Conservation (phyloP, 2,329 filamentous ascomycete genomes). For the Cladosporium sp. region DNA sequence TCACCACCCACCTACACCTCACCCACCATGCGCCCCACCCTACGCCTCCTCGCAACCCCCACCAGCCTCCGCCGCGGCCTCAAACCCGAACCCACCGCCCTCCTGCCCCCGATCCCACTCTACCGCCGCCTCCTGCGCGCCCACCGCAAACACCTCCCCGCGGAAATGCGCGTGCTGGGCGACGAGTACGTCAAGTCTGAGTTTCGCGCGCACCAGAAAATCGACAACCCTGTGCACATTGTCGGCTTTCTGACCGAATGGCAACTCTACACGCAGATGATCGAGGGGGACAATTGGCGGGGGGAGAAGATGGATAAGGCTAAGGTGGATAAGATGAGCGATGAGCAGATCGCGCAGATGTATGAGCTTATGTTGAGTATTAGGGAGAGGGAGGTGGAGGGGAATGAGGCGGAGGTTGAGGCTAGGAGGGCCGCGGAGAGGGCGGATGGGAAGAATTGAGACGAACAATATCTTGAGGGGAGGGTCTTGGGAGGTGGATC, state of each 20-base stretch:
- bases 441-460: slow-evolving; percentile 3
- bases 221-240: slow-evolving; percentile 90
- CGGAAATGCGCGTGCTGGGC: slow-evolving; percentile 73
- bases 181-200: slow-evolving; percentile 93
- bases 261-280: slow-evolving; percentile 89
- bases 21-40: slow-evolving; percentile 22
- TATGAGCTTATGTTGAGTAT: slow-evolving; percentile 93
- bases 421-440: slow-evolving; percentile 7
- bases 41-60: slow-evolving; percentile 30
- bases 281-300: slow-evolving; percentile 83
- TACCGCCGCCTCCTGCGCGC: slow-evolving; percentile 84
- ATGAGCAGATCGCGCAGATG: slow-evolving; percentile 83
- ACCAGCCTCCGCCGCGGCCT: slow-evolving; percentile 33
- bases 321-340: slow-evolving; percentile 92
- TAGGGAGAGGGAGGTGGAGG: slow-evolving; percentile 47
- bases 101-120: slow-evolving; percentile 82
- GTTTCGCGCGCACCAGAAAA: slow-evolving; percentile 75
- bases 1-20: not conserved
- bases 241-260: slow-evolving; percentile 95
- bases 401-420: slow-evolving; percentile 34
- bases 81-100: slow-evolving; percentile 54
- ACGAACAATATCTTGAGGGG: too few species aligned
- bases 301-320: slow-evolving; percentile 77
- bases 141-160: slow-evolving; percentile 73
- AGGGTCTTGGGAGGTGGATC: not conserved